A percentile compares a stretch with the other conserved stretches of the same genome.
Conservation (phyloP, 805 yeast species). For the Yarrowia sp. region DNA sequence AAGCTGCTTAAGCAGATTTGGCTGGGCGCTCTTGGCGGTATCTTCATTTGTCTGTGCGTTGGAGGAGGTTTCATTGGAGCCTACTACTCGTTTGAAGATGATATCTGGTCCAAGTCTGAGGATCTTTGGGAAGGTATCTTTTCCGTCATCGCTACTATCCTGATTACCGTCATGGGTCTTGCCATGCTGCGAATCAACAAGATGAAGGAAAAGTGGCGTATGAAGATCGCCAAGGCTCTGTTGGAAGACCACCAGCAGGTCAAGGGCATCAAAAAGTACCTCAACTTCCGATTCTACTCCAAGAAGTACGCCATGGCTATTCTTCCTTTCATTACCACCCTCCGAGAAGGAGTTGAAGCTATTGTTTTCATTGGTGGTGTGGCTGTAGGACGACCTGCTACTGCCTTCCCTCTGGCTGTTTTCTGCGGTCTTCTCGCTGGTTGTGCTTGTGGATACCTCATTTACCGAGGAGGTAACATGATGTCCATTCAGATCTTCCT, state of each 20-base stretch:
- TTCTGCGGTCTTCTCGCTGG: conserved; percentile 84
- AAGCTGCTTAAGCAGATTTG: conserved; percentile 77
- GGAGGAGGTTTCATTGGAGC: conserved; percentile 96
- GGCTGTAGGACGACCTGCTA: conserved; percentile 63
- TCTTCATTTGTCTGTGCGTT: conserved; percentile 71
- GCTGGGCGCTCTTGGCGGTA: conserved; percentile 74
- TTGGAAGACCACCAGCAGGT: conserved; percentile 59
- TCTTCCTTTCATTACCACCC: conserved; percentile 83
- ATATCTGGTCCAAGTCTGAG: conserved; percentile 84
- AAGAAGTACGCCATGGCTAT: conserved; percentile 85
- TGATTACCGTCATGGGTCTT: conserved; percentile 91
- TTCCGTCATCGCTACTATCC: conserved; percentile 85
- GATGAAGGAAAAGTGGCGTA: conserved; percentile 96
- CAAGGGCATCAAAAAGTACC: conserved; percentile 51
- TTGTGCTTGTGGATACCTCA: conserved; percentile 58
- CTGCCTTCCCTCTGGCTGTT: conserved; percentile 92
- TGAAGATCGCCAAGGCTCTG: conserved; percentile 84
- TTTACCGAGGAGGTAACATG: conserved; percentile 80
- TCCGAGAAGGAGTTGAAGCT: conserved; percentile 97
- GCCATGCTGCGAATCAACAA: conserved; percentile 95
- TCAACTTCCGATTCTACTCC: conserved; percentile 43
- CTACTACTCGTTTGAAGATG: conserved; percentile 74
- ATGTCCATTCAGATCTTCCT: conserved; percentile 85
- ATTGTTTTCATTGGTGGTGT: conserved; percentile 96
- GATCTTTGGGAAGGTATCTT: conserved; percentile 97